Evolutionary conservation across 2,329 filamentous ascomycete species (phyloP).

Genomic region (Beauveria rudraprayagi): DNA sequence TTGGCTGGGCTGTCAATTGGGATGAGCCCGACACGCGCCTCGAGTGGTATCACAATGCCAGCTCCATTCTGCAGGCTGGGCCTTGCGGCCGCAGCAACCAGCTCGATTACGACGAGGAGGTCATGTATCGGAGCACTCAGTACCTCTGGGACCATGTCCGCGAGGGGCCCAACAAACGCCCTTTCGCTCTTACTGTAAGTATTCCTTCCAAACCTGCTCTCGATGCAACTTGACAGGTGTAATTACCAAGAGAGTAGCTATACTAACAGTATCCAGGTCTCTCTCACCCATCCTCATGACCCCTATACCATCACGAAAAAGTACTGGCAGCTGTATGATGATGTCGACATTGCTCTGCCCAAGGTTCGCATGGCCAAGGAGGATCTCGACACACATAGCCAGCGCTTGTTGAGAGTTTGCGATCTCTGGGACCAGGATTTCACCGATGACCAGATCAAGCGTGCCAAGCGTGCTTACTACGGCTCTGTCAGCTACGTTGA

Average conservation of each 20-base stretch:
- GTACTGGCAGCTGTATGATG: conserved; percentile 89
- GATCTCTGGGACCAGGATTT: conserved; percentile 81
- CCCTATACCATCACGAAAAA: conserved; percentile 91
- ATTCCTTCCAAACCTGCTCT: background rate
- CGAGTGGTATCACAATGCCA: conserved; percentile 96
- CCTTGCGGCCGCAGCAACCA: conserved; percentile 88
- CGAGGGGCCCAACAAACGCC: conserved; percentile 62
- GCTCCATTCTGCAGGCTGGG: conserved; percentile 84
- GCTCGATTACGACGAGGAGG: conserved; percentile 91
- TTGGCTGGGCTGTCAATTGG: conserved; percentile 94
- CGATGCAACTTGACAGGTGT: too few species aligned
- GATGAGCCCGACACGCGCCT: conserved; percentile 77
- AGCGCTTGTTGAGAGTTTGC: conserved; percentile 77
- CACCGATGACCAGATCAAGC: conserved; percentile 76
- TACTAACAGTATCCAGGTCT: conserved; percentile 43
- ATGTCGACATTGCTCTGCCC: conserved; percentile 77
- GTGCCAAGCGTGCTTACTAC: conserved; percentile 82
- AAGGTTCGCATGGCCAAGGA: conserved; percentile 71
- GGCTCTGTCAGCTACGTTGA: conserved; percentile 91
- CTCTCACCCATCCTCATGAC: conserved; percentile 89
- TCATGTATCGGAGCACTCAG: conserved; percentile 85
- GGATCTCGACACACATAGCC: conserved; percentile 77
- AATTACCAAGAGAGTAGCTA: background rate
- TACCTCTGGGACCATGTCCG: conserved; percentile 87
- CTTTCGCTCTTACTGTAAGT: conserved; percentile 70